Evolutionary conservation across 2,329 filamentous ascomycete genomes (phyloP).

Genomic region (Neurospora sp.): DNA sequence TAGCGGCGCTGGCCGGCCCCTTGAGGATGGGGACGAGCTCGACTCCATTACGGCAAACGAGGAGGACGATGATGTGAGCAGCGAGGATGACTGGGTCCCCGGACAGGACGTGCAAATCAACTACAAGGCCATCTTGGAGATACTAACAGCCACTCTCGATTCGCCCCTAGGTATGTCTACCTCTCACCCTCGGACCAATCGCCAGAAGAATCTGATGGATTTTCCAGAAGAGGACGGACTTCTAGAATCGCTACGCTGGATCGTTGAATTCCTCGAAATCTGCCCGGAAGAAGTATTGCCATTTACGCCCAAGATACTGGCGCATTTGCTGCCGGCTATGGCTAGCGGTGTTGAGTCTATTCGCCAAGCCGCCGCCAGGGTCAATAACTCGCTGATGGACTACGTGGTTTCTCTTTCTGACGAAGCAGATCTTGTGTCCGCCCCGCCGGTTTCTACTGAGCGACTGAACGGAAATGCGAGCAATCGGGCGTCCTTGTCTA

Average conservation of each 20-base stretch:
- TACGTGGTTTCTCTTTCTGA: conserved; percentile 88
- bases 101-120: conserved; percentile 95
- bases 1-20: conserved; percentile 48
- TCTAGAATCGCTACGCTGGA: conserved; percentile 85
- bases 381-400: conserved; percentile 85
- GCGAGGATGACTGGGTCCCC: conserved; percentile 91
- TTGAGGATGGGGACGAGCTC: conserved; percentile 52
- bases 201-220: conserved; percentile 10
- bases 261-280: conserved; percentile 93
- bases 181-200: conserved; percentile 1
- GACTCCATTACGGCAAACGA: conserved; percentile 48
- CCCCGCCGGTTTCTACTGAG: conserved; percentile 34
- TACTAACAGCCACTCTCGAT: conserved; percentile 80
- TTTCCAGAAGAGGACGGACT: conserved; percentile 76
- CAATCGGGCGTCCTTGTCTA: conserved; percentile 42
- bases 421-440: conserved; percentile 39
- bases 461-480: conserved; percentile 37
- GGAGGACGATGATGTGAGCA: conserved; percentile 50
- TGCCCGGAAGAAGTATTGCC: conserved; percentile 93
- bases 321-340: conserved; percentile 87
- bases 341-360: conserved; percentile 86
- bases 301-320: conserved; percentile 86
- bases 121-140: conserved; percentile 83
- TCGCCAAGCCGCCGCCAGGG: conserved; percentile 74
- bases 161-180: conserved; percentile 57